Evolutionary conservation across 345 rosid genomes (phyloP), one percentile per base, ranked within the genome.

Genomic region (Arabidopsis arenosa): DNA sequence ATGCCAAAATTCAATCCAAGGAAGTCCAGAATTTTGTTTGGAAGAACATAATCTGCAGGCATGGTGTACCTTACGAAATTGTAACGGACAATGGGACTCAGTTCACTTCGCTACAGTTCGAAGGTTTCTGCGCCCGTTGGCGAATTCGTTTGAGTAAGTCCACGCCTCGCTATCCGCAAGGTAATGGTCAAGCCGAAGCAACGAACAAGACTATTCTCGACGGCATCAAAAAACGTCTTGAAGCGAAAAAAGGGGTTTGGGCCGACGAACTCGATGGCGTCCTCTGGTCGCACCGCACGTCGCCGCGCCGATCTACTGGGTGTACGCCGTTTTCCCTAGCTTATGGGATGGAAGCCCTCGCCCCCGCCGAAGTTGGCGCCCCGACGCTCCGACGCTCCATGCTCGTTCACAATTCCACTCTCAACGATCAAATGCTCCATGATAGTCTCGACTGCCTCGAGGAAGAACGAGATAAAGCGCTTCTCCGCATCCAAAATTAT

Each of bases 251-350:
- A 2, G 51, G 51, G n/a, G 8, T 2, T 1, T 45, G 51, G 26
- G 54, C 28, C 0, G 28, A 49, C 5, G 54, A 49, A 4, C 26
- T 49, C 11, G 54, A 49, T 5, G 54, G 26, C 1, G 26, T 49
- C 0, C 5, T 49, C 1, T 49, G 54, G 54, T 49, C 28, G 4
- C 54, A 49, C 11, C 54, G 54, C 0, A 49, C 11, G 0, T 7
- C 54, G 0, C 26, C 12, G 1, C 54, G 53, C 1, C 0, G 53
- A 0, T 7, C 53, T 0, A 48, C 10, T 0, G 26, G 26, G 0
- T 5, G 9, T 0, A n/a, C 26, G 0, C 53, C 23, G 2, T 48
- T 15, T 3, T 48, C 53, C 0, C 23, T 48, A 1, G 3, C 53
- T 0, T 6, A 15, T 1, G 53, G 26, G 0, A 1, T 6, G 9